Evolutionary conservation across 257 asterid genomes (phyloP).

Genomic region (Salvia rosmarinus): DNA sequence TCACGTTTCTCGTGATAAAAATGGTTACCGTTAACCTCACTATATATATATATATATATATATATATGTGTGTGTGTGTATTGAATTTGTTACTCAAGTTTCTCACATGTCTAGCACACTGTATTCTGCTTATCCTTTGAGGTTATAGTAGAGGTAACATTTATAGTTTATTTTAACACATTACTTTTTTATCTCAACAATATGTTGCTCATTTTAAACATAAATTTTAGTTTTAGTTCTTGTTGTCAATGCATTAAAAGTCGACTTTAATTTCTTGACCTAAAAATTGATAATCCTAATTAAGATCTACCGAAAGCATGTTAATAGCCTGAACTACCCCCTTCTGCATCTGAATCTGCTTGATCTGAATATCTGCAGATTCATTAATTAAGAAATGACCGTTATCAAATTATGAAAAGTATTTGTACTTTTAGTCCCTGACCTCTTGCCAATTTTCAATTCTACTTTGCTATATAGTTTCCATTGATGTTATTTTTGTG

Average conservation of each 20-base stretch:
- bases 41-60: no score
- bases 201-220: background rate
- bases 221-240: background rate
- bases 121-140: no score
- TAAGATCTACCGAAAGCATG: constrained; percentile 23
- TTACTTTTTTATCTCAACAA: no score
- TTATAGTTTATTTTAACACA: no score
- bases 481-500: no score
- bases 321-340: constrained; percentile 33
- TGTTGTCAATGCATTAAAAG: background rate
- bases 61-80: no score
- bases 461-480: background rate
- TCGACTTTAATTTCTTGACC: constrained; percentile 14
- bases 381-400: constrained; percentile 34
- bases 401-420: constrained; percentile 7
- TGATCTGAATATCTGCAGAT: constrained; percentile 32
- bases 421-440: constrained; percentile 34
- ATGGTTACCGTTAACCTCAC: no score
- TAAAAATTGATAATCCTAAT: constrained; percentile 7
- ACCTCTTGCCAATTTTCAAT: constrained; percentile 3
- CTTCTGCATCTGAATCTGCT: constrained; percentile 27
- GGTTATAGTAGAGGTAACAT: no score
- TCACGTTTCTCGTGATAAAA: no score
- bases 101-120: no score
- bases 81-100: no score